Base-by-base conservation (phyloP, 208 protist genomes). In the Porcisia hertigi region DNA sequence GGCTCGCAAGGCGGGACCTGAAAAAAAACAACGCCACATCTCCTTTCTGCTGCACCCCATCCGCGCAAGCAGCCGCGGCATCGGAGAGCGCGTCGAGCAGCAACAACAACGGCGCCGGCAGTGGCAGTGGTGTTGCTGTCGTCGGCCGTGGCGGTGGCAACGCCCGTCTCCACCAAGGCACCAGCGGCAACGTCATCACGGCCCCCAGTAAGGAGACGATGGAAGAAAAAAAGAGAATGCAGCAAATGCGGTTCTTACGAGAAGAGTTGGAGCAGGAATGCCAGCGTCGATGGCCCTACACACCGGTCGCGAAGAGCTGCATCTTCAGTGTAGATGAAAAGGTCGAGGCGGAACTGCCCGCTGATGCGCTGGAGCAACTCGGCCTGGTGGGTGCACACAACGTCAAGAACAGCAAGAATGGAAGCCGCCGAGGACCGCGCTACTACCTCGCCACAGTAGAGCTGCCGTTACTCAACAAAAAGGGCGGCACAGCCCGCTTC, bases 391-490 rank as follows among this genome's bases (percentile, higher is more conserved):
- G 71, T 4, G 80, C 77, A 5, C 64, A 72, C 74, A 83, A 80
- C 65, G 62, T 72, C 23, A 67, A 45, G 45, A 82, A 76, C 69
- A 88, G 75, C 49, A 79, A 75, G 60, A 86, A 85, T 55, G 79
- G 84, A 36, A 79, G 75, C 18, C 80, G 84, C 6, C 86, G 87
- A 45, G 87, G 90, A 1, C 90, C 86, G 12, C 75, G 71, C 69
- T 89, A 75, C 69, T 95, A 86, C 58, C 75, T 88, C 30, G 88
- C 79, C 2, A 79, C 79, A 14, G 87, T 91, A 11, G 89, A 92
- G 60, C 80, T 93, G 20, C 88, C 91, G n/a, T 77, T 93, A 72
- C 71, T 91, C 52, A 87, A 90, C 54, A 90, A 90, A 57, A 93
- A 93, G 57, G 86, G 86, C 9, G 86, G 86, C 1, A 43, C 69